phyloP scores from a whole-genome alignment of 75 land plant genomes.

The Isoetes taiwanensis region DNA sequence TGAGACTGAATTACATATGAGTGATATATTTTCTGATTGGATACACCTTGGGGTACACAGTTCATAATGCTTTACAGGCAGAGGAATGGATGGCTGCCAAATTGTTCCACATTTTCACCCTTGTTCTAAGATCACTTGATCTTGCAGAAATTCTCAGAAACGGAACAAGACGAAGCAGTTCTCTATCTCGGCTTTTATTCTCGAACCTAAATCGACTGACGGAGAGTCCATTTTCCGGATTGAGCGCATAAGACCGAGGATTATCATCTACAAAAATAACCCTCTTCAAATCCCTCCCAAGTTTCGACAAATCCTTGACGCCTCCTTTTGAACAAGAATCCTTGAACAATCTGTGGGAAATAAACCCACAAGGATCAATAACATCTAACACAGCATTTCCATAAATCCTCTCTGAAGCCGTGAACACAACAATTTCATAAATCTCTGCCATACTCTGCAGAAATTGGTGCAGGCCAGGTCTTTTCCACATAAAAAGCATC shows the following conservation, averaged over 20 bases:
- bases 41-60: too few relatives aligned
- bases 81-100: too few relatives aligned
- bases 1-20: too few relatives aligned
- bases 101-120: too few relatives aligned
- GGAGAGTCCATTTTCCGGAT: slow-evolving; percentile 64
- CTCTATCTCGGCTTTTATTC: too few relatives aligned
- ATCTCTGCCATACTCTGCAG: slow-evolving; percentile 9
- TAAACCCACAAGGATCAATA: slow-evolving; percentile 33
- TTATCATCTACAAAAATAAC: slow-evolving; percentile 76
- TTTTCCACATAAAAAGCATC: too few relatives aligned
- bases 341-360: slow-evolving; percentile 50
- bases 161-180: too few relatives aligned
- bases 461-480: slow-evolving; percentile 42
- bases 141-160: too few relatives aligned
- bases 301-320: slow-evolving; percentile 52
- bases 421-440: slow-evolving; percentile 72
- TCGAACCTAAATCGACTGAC: too few relatives aligned
- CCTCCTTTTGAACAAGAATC: slow-evolving; percentile 55
- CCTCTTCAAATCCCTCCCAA: slow-evolving; percentile 43
- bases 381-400: slow-evolving; percentile 55
- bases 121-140: too few relatives aligned
- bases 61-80: too few relatives aligned
- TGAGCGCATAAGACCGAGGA: slow-evolving; percentile 46
- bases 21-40: too few relatives aligned
- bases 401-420: slow-evolving; percentile 65